Percentiles rank a stretch among this genome's conserved stretches.
phyloP scores from a whole-genome alignment of 768 basidiomycete genomes.

The Leccinum variicolor region DNA sequence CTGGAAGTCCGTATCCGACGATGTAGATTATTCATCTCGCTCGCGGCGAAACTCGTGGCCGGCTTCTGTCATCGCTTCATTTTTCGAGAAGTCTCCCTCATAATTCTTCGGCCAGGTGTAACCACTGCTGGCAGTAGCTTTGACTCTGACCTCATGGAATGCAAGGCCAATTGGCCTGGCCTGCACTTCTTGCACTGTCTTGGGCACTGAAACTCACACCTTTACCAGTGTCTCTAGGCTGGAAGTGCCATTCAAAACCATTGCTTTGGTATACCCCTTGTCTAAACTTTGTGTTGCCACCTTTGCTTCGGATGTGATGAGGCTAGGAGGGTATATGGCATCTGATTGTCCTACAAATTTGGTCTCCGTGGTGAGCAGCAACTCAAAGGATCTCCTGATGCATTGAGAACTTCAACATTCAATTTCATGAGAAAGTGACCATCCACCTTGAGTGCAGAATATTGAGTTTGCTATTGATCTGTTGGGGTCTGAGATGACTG shows the following conservation, averaged over 20 bases:
- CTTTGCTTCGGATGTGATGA: neutral
- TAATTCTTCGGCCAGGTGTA: neutral
- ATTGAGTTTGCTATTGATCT: neutral
- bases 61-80: neutral
- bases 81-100: neutral
- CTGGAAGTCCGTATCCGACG: neutral
- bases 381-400: too few relatives aligned
- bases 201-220: neutral
- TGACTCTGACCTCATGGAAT: neutral
- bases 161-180: neutral
- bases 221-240: neutral
- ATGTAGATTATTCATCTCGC: neutral
- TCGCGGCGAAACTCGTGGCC: neutral
- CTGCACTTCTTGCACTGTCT: neutral
- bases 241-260: neutral
- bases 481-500: too few relatives aligned
- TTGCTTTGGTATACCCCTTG: neutral
- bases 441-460: neutral
- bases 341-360: neutral
- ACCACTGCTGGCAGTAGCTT: neutral
- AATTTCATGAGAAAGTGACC: neutral
- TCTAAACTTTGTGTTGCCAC: neutral
- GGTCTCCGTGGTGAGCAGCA: neutral
- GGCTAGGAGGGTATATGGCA: neutral
- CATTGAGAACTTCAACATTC: neutral